Percentiles rank a stretch among this genome's conserved stretches.
These are phyloP conservation scores for Lunularia cruciata DNA, from an alignment of 225 moss, liverwort and hornwort genomes.

Conservation along the genomic window DNA sequence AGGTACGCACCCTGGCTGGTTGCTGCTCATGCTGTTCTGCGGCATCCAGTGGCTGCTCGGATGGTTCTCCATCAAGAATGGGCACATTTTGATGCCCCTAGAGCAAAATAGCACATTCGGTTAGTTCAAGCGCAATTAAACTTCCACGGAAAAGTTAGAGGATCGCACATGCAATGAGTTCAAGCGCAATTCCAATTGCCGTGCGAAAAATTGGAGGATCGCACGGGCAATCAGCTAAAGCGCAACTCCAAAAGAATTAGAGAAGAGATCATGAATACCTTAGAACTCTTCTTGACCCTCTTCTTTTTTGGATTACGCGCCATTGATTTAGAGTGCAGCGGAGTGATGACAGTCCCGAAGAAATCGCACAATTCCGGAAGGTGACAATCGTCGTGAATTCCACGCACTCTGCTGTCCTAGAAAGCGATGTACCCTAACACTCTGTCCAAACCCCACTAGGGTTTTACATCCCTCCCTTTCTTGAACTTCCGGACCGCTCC, in stretches of 20 bases:
- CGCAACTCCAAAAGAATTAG: no score
- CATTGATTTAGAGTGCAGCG: conserved; percentile 3
- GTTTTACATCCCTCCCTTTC: no score
- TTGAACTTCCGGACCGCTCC: no score
- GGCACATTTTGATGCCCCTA: conserved; percentile 31
- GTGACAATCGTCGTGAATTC: neutral
- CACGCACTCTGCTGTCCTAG: neutral
- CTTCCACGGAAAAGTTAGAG: no score
- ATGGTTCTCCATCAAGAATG: conserved; percentile 27
- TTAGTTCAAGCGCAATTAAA: no score
- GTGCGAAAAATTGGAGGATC: no score
- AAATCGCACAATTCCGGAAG: neutral
- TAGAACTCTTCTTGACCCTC: conserved; percentile 30
- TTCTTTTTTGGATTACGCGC: conserved; percentile 44
- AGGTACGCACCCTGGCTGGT: conserved; percentile 25
- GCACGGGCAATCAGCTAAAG: no score
- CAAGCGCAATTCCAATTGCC: no score
- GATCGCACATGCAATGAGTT: no score
- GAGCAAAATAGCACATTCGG: no score
- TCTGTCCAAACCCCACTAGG: no score
- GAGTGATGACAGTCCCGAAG: neutral
- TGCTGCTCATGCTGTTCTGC: conserved; percentile 38
- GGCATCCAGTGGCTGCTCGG: conserved; percentile 5
- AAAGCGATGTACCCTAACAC: neutral
- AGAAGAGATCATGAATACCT: neutral